Evolutionary conservation across 129 eudicot species (phyloP).

Genomic region (Daucus carota): DNA sequence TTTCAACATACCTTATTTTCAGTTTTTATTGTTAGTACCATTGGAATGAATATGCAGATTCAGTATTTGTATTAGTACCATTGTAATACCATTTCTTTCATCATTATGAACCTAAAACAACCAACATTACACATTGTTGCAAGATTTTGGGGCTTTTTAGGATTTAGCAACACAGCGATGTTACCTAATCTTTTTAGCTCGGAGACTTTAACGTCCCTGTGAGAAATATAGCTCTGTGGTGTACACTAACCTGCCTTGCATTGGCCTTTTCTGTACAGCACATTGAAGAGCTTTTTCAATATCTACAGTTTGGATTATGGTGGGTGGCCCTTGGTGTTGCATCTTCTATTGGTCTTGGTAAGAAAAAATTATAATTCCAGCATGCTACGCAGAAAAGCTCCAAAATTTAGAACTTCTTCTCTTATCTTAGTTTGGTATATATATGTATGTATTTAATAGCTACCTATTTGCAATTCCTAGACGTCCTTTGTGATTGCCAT

Average conservation of each 20-base stretch:
- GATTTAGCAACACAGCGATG: background rate
- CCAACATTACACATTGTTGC: background rate
- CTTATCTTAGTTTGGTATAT: background rate
- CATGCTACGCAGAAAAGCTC: background rate
- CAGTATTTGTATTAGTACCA: background rate
- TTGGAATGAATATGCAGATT: background rate
- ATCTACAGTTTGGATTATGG: constrained; percentile 77
- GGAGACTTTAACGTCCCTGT: background rate
- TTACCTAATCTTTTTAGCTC: background rate
- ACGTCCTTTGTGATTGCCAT: background rate
- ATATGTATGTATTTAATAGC: background rate
- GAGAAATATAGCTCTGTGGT: background rate
- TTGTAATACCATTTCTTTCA: background rate
- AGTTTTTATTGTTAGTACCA: background rate
- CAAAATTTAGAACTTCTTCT: too few relatives aligned
- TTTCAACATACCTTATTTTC: background rate
- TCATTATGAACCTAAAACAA: background rate
- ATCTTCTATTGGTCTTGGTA: constrained; percentile 98
- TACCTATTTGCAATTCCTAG: background rate
- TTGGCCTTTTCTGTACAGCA: constrained; percentile 38
- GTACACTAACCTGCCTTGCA: background rate
- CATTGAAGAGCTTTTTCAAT: constrained; percentile 57
- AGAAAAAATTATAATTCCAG: constrained; percentile 11
- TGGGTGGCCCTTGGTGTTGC: constrained; percentile 98
- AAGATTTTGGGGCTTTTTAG: background rate